Conservation (phyloP, 768 basidiomycete species). For the Amylocystis lapponica region DNA sequence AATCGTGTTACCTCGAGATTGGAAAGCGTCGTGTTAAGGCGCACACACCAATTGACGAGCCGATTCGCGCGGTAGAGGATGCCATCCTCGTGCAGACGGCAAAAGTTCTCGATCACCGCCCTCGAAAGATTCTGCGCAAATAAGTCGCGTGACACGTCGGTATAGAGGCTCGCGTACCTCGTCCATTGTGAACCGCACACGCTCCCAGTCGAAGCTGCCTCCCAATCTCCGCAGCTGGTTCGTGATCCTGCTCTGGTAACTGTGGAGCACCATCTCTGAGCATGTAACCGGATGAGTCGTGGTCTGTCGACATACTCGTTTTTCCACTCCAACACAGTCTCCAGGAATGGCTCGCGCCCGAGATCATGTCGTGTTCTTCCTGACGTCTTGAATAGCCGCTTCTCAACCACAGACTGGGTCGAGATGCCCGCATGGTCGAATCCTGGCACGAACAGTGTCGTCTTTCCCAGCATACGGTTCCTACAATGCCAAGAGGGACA, state of each 20-base stretch:
- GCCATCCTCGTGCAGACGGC: constrained; percentile 84
- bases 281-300: background rate
- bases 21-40: constrained; percentile 94
- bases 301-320: constrained; percentile 60
- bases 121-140: constrained; percentile 69
- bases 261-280: constrained; percentile 23
- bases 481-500: constrained; percentile 30
- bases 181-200: constrained; percentile 94
- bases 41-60: constrained; percentile 97
- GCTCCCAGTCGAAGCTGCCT: constrained; percentile 91
- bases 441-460: constrained; percentile 85
- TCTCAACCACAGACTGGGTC: constrained; percentile 96
- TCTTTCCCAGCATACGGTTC: constrained; percentile 95
- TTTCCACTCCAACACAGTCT: constrained; percentile 94
- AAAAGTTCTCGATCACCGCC: constrained; percentile 91
- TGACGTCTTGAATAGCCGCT: constrained; percentile 76
- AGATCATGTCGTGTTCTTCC: constrained; percentile 88
- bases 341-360: constrained; percentile 88
- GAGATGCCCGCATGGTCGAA: constrained; percentile 99
- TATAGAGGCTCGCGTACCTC: constrained; percentile 42
- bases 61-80: constrained; percentile 93
- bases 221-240: constrained; percentile 85
- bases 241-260: constrained; percentile 92
- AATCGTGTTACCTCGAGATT: constrained; percentile 93
- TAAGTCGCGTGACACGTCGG: background rate